Conservation (phyloP, 176 grass and related monocot genomes). For the Olyra latifolia region DNA sequence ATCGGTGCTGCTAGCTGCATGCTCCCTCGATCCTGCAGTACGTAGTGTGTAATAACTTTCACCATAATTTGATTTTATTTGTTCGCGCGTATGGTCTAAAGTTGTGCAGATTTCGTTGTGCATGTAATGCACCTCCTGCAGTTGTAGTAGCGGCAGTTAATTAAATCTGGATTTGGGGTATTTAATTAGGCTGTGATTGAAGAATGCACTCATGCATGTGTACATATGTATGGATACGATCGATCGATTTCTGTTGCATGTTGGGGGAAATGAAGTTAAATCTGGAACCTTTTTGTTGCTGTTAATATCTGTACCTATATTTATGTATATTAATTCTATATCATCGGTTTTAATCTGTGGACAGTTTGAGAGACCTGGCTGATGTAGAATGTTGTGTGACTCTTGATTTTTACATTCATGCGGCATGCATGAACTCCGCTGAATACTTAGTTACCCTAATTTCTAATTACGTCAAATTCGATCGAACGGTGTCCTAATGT, state of each 20-base stretch:
- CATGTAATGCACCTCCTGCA: neutral
- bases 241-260: neutral
- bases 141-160: neutral
- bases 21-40: neutral
- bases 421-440: no score
- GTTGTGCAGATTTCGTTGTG: constrained; percentile 42
- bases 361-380: neutral
- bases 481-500: neutral
- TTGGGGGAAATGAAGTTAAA: neutral
- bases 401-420: no score
- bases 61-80: constrained; percentile 22
- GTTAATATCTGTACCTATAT: neutral
- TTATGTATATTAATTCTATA: neutral
- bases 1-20: constrained; percentile 1
- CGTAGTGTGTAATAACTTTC: constrained; percentile 12
- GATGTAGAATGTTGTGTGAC: neutral
- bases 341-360: neutral
- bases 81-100: constrained; percentile 34
- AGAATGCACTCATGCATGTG: constrained; percentile 12
- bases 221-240: constrained; percentile 34
- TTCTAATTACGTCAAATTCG: no score
- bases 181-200: constrained; percentile 32
- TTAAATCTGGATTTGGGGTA: neutral
- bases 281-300: neutral
- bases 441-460: neutral